These are phyloP conservation scores for Trichosanthes cucumerina DNA, from an alignment of 306 rosid genomes.

Conservation along the genomic window DNA sequence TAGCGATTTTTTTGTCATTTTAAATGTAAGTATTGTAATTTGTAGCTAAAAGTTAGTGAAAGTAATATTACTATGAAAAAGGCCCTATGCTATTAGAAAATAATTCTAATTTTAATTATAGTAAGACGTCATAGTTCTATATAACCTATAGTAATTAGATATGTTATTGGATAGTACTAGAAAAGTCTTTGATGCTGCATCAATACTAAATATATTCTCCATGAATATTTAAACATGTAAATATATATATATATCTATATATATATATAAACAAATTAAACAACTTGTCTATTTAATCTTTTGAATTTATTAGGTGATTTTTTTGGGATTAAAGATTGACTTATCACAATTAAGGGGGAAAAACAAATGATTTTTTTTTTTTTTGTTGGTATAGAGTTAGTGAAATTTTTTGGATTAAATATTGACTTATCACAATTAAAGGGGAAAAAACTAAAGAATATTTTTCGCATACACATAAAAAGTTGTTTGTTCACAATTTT, in stretches of 20 bases:
- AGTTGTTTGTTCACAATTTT: not conserved
- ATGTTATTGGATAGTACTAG: not conserved
- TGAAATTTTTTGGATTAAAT: too few relatives aligned
- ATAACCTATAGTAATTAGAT: not conserved
- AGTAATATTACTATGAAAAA: not conserved
- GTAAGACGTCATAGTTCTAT: not conserved
- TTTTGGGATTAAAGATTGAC: too few relatives aligned
- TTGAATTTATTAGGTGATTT: too few relatives aligned
- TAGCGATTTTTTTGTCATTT: not conserved
- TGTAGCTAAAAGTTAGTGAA: not conserved
- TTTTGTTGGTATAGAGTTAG: too few relatives aligned
- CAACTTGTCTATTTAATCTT: too few relatives aligned
- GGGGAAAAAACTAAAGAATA: too few relatives aligned
- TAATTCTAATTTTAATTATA: not conserved
- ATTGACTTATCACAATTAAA: too few relatives aligned
- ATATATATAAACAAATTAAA: too few relatives aligned
- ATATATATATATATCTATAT: too few relatives aligned
- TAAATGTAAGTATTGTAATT: not conserved
- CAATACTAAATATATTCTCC: not conserved
- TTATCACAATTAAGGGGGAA: too few relatives aligned
- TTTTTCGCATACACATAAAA: not conserved
- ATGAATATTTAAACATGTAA: not conserved
- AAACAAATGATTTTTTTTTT: too few relatives aligned
- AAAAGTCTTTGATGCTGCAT: not conserved
- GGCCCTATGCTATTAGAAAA: not conserved